A percentile compares a stretch with the other conserved stretches of the same genome.
Conservation (phyloP, 169 alveolate genomes). For the Cryptosporidium andersoni region DNA sequence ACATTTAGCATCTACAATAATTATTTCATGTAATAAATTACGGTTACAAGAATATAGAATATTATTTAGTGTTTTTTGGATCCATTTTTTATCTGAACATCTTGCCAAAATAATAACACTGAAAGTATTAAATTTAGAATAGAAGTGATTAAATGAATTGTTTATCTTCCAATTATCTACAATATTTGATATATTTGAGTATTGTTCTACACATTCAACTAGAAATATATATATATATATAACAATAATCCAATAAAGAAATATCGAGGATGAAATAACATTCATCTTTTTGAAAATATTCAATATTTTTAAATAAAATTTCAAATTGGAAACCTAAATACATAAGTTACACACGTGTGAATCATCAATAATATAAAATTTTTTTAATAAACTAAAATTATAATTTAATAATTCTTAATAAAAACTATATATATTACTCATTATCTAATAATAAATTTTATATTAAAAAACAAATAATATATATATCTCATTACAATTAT, state of each 20-base stretch:
- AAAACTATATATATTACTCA: not conserved
- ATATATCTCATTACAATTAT: too few relatives aligned
- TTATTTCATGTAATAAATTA: constrained; percentile 66
- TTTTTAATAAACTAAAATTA: not conserved
- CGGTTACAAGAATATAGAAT: constrained; percentile 42
- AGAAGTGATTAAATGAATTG: constrained; percentile 24
- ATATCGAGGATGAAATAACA: not conserved
- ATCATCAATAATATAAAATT: constrained; percentile 9
- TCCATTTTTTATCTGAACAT: constrained; percentile 41
- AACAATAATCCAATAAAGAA: constrained; percentile 3
- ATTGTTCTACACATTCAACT: too few relatives aligned
- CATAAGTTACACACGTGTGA: not conserved
- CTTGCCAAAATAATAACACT: constrained; percentile 28
- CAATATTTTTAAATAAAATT: not conserved
- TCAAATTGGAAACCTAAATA: not conserved
- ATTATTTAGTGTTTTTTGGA: constrained; percentile 39
- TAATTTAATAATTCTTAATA: not conserved
- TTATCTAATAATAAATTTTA: too few relatives aligned
- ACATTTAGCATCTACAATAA: not conserved
- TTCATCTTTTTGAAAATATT: constrained; percentile 9
- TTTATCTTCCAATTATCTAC: constrained; percentile 19
- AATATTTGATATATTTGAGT: not conserved
- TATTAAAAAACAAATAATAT: too few relatives aligned
- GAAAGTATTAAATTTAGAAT: constrained; percentile 25
- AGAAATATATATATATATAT: not conserved